Percentiles rank a stretch among this genome's conserved stretches.
These are phyloP conservation scores for Omphalotus guepiniiformis DNA, from an alignment of 768 basidiomycete genomes.

Conservation along the genomic window DNA sequence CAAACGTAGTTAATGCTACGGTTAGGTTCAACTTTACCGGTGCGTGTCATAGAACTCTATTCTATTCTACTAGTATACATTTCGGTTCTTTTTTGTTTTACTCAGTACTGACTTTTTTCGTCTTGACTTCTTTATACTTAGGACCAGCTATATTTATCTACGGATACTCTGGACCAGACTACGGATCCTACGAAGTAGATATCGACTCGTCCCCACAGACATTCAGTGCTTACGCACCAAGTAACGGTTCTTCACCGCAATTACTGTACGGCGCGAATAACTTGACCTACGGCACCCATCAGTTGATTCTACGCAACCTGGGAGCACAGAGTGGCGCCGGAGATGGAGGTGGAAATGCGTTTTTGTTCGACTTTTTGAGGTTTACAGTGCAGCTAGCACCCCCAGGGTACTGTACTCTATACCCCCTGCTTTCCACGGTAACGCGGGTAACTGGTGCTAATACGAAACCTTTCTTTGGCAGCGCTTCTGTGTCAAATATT, in stretches of 20 bases:
- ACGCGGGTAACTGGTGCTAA: neutral
- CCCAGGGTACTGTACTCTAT: constrained; percentile 26
- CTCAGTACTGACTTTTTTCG: neutral
- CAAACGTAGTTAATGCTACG: constrained; percentile 30
- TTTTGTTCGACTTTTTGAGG: constrained; percentile 40
- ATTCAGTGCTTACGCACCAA: constrained; percentile 29
- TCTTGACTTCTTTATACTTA: constrained; percentile 10
- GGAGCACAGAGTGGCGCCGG: constrained; percentile 26
- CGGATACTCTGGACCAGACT: constrained; percentile 36
- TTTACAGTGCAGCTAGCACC: constrained; percentile 41
- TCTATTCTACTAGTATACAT: constrained; percentile 1
- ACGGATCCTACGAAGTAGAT: constrained; percentile 38
- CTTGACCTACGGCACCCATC: constrained; percentile 35
- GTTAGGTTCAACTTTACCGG: constrained; percentile 42
- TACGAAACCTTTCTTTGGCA: constrained; percentile 12
- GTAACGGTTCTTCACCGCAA: constrained; percentile 26
- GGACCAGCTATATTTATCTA: constrained; percentile 42
- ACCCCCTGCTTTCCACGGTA: neutral
- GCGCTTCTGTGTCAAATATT: constrained; percentile 36
- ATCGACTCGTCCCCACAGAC: constrained; percentile 28
- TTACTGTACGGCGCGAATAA: constrained; percentile 31
- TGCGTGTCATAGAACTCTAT: too few species aligned
- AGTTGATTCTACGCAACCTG: constrained; percentile 35
- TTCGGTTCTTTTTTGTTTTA: neutral
- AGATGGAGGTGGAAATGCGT: constrained; percentile 31